Conservation (phyloP, 129 eudicot genomes). For the Centella asiatica region DNA sequence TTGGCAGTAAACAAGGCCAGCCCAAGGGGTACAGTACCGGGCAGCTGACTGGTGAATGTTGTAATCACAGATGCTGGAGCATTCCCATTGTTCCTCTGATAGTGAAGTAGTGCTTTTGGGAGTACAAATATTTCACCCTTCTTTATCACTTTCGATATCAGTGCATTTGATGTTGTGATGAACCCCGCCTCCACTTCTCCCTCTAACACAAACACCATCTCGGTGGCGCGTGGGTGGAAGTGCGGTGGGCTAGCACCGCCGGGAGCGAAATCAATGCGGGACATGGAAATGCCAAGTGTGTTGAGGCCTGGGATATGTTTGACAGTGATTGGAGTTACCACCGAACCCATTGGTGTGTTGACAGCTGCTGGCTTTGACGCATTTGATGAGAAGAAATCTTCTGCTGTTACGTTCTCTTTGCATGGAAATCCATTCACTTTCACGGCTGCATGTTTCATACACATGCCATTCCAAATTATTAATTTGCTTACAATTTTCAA, state of each 20-base stretch:
- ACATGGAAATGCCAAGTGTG: slow-evolving; percentile 64
- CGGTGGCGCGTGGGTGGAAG: slow-evolving; percentile 86
- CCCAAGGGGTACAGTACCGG: slow-evolving; percentile 54
- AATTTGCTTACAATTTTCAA: too few species aligned
- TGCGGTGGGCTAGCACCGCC: slow-evolving; percentile 79
- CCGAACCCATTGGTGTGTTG: slow-evolving; percentile 50
- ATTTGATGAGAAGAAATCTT: slow-evolving; percentile 56
- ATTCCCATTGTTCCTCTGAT: slow-evolving; percentile 53
- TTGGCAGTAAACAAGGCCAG: slow-evolving; percentile 9
- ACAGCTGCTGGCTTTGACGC: slow-evolving; percentile 39
- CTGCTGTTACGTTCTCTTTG: slow-evolving; percentile 38
- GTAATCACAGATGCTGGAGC: slow-evolving; percentile 47
- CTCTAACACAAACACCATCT: slow-evolving; percentile 50
- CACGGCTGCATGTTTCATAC: slow-evolving; percentile 31
- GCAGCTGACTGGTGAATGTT: slow-evolving; percentile 69
- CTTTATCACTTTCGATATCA: slow-evolving; percentile 42
- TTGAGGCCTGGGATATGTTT: slow-evolving; percentile 57
- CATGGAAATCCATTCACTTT: slow-evolving; percentile 60
- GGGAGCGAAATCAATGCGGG: slow-evolving; percentile 62
- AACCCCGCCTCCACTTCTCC: slow-evolving; percentile 72
- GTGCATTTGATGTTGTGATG: slow-evolving; percentile 50
- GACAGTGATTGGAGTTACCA: slow-evolving; percentile 42
- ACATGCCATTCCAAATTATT: background rate
- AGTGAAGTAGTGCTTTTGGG: slow-evolving; percentile 61
- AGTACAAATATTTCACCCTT: slow-evolving; percentile 54